Base-by-base conservation (phyloP, 2,329 filamentous ascomycete genomes). In the Parafenestella ontariensis region DNA sequence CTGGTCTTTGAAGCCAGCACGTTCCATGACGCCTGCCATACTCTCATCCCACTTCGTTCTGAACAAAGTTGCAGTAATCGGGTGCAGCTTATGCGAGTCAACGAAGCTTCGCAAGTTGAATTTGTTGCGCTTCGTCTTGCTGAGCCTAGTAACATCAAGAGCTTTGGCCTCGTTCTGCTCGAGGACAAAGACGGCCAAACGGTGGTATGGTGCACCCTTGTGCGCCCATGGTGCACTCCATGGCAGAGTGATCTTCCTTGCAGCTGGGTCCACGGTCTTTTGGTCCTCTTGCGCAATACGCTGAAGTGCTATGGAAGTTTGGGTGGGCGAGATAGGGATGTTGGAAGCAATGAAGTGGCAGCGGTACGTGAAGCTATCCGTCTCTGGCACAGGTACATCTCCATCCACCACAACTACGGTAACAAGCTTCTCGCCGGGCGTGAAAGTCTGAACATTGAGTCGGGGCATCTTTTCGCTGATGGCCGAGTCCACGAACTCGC, bases 201-300 rank as follows among this genome's bases (percentile, higher is more conserved):
- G 90, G 77, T 98, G 95, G 79, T 98, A 97, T 1, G 91, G 91
- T 2, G 89, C 85, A 52, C 95, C 95, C 81, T 95, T 96, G 73
- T 96, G 90, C 0, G 92, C 88, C 71, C 90, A 91, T 1, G 95
- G 89, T 0, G 94, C 89, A 21, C 93, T 80, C 91, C 94, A 99
- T 1, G 92, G 88, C 1, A 87, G 76, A 52, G 91, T 86, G 44
- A 95, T 82, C 74, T 95, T 87, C 54, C 66, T 69, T 3, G 60
- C 57, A 13, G 62, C 58, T 26, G 82, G 80, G 18, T 85, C 81
- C 58, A 79, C 76, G 52, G 83, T 79, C 64, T 69, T 72, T 18
- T 52, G 55, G 46, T 71, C 68, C 36, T 73, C 64, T 29, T 72
- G 66, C 6, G 65, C 70, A 28, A 76, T 66, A 29, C 64, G 63